A percentile compares a stretch with the other conserved stretches of the same genome.
These are phyloP conservation scores for Fusarium chlamydosporum DNA, from an alignment of 2,329 filamentous ascomycete genomes.

Conservation along the genomic window DNA sequence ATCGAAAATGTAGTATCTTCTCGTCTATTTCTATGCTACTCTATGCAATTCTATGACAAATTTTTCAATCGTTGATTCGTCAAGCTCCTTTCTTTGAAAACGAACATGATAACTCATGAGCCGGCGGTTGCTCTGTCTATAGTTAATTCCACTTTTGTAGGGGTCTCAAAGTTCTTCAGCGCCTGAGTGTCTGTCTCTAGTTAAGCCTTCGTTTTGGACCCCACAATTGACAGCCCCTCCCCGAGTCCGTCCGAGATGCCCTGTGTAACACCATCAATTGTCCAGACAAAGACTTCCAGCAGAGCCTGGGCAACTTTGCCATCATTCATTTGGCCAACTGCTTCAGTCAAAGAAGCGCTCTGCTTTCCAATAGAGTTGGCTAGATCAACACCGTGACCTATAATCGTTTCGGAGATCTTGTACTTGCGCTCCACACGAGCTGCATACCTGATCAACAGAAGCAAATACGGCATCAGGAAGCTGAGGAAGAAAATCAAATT, in stretches of 20 bases:
- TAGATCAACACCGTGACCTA: constrained; percentile 74
- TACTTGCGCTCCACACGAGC: constrained; percentile 77
- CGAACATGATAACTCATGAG: background rate
- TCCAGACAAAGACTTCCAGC: constrained; percentile 70
- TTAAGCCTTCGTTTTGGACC: constrained; percentile 30
- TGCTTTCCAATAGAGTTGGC: constrained; percentile 69
- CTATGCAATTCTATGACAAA: constrained; percentile 5
- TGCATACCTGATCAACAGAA: constrained; percentile 65
- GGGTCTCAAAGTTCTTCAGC: constrained; percentile 5
- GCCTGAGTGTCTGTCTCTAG: background rate
- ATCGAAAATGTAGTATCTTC: constrained; percentile 10
- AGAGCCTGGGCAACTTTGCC: constrained; percentile 73
- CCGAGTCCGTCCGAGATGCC: constrained; percentile 76
- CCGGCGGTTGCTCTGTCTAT: constrained; percentile 3
- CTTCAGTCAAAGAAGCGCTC: constrained; percentile 68
- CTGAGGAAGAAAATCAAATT: constrained; percentile 72
- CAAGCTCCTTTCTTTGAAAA: background rate
- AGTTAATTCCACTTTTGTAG: constrained; percentile 1
- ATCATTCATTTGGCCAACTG: constrained; percentile 72
- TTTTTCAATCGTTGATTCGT: background rate
- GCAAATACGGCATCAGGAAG: constrained; percentile 72
- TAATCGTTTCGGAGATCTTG: constrained; percentile 78
- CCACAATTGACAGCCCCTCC: constrained; percentile 52
- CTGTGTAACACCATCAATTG: constrained; percentile 73
- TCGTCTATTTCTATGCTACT: background rate